Percentiles rank a stretch among this genome's conserved stretches.
phyloP scores from a whole-genome alignment of 2,329 filamentous ascomycete species.

The Penicillium aurantiogriseum region DNA sequence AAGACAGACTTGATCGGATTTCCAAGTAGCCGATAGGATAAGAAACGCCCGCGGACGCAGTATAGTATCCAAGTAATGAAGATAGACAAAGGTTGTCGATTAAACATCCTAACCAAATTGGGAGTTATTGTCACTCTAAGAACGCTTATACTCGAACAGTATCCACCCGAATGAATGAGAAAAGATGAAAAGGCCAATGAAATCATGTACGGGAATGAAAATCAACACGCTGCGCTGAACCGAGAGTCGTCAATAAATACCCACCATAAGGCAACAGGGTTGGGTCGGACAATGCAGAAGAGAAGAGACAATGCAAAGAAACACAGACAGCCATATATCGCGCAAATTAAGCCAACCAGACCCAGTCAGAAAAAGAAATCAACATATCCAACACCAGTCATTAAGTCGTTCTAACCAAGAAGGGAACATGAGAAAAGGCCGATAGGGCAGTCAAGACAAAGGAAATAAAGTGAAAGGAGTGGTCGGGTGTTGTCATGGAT shows the following conservation, averaged over 20 bases:
- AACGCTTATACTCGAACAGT: constrained; percentile 8
- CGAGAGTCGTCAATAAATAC: constrained; percentile 6
- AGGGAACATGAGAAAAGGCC: constrained; percentile 8
- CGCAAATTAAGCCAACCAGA: constrained; percentile 15
- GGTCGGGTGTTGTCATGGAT: constrained; percentile 25
- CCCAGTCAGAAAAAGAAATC: background rate
- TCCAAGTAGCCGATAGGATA: background rate
- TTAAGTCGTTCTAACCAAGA: constrained; percentile 28
- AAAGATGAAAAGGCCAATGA: constrained; percentile 8
- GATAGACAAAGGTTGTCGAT: constrained; percentile 3
- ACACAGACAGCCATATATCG: constrained; percentile 15
- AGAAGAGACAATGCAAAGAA: constrained; percentile 11
- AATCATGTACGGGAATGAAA: constrained; percentile 21
- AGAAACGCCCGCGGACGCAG: background rate
- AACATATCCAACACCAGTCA: constrained; percentile 27
- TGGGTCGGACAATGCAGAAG: constrained; percentile 8
- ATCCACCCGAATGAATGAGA: constrained; percentile 10
- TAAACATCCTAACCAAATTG: constrained; percentile 7
- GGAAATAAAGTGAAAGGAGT: constrained; percentile 23
- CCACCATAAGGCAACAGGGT: background rate
- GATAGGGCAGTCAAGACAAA: constrained; percentile 22
- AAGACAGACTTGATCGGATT: background rate
- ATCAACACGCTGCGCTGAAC: constrained; percentile 22
- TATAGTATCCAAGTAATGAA: background rate
- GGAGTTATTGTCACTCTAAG: constrained; percentile 5